These are phyloP conservation scores for Kluyveromyces dobzhanskii DNA, from an alignment of 805 yeast genomes.

Conservation along the genomic window DNA sequence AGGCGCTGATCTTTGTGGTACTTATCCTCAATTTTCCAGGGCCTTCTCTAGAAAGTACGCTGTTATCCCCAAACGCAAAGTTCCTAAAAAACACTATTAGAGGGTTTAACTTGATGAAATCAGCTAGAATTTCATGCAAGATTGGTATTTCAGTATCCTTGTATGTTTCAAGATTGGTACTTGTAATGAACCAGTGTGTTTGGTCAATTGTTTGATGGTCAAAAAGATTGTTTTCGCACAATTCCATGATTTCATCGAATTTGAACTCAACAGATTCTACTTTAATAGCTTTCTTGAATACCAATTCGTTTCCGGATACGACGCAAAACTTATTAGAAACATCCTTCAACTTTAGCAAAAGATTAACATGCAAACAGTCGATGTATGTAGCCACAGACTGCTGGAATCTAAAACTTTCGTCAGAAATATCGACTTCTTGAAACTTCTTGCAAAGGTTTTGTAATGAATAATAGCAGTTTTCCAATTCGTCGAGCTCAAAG, in stretches of 20 bases:
- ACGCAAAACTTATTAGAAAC: conserved; percentile 21
- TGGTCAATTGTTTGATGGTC: conserved; percentile 14
- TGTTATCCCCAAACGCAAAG: neutral
- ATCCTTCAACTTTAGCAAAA: conserved; percentile 13
- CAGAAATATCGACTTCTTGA: conserved; percentile 8
- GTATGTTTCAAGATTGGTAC: conserved; percentile 16
- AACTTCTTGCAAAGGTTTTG: conserved; percentile 20
- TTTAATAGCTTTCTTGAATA: conserved; percentile 7
- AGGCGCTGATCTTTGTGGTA: neutral
- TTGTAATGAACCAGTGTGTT: conserved; percentile 19
- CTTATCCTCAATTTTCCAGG: neutral
- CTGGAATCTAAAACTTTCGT: conserved; percentile 21
- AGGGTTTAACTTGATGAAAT: conserved; percentile 11
- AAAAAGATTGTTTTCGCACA: conserved; percentile 13
- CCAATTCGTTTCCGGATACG: conserved; percentile 8
- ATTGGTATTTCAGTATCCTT: conserved; percentile 16
- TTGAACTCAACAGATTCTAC: conserved; percentile 12
- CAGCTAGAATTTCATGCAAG: conserved; percentile 11
- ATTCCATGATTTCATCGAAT: conserved; percentile 13
- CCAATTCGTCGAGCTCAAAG: conserved; percentile 22
- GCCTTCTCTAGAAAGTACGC: neutral
- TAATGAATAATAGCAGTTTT: conserved; percentile 27
- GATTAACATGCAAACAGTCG: conserved; percentile 21
- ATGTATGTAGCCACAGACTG: conserved; percentile 19
- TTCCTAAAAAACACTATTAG: conserved; percentile 12